Base-by-base conservation (phyloP, 1,139 yeast species). In the Scheffersomyces quercinus region DNA sequence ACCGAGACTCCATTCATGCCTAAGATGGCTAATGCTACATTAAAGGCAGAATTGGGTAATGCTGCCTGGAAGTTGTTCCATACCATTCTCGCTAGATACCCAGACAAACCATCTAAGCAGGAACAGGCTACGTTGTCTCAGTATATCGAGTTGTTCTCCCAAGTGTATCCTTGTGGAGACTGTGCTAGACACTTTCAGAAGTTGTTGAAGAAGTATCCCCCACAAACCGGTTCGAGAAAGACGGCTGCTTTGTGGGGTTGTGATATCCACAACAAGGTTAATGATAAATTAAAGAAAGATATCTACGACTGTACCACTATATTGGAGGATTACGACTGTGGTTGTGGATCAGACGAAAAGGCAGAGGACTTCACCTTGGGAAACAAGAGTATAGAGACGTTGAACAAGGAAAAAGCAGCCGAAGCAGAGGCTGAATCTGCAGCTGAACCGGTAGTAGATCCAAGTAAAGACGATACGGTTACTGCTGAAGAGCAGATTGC, bases 221-320 rank as follows among this genome's bases (percentile, higher is more conserved):
- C 97, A 3, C 99, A 95, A 59, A 77, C 87, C 3, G 74, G 81
- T 7, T 77, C 85, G 15, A 76, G 97, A 45, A 83, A 84, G 50
- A 79, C 82, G 2, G 98, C 99, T 0, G 90, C 97, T 0, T 70
- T 88, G 51, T 93, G 99, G 99, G 99, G 99, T 1, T 93, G 99
- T 63, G 84, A 84, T 57, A 76, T 93, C n/a, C 99, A 93, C 67
- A 93, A 95, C 52, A 68, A 71, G 54, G 97, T 91, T 30, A 93
- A 93, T 62, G 81, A 80, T 47, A 70, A 86, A 40, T 75, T 93
- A 41, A 72, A 73, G 4, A 90, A 93, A 55, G 81, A 77, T 0
- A 72, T 73, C 14, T 93, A 89, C 62, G 97, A 93, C 62, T 93
- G 99, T 62, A 75, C 87, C 2, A 82, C 79, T 9, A 85, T 93